Conservation (phyloP, 805 yeast genomes). For the Kregervanrija pseudodelftensis region DNA sequence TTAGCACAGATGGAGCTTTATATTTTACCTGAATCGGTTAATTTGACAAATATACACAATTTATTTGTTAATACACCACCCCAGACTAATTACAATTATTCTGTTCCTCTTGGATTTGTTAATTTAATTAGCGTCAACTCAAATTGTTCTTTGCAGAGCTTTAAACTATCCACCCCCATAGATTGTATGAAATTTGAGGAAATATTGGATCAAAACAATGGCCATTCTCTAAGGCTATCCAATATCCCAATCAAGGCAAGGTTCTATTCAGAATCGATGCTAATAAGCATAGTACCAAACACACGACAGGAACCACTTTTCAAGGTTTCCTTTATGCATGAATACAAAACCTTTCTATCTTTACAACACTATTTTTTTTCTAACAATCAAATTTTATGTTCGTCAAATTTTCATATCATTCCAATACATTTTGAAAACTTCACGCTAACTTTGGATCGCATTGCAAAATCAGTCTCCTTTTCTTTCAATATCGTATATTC, state of each 20-base stretch:
- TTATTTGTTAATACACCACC: no score
- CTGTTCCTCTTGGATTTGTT: no score
- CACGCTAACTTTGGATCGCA: not conserved
- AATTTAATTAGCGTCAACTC: no score
- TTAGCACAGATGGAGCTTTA: no score
- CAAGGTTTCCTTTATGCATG: not conserved
- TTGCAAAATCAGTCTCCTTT: not conserved
- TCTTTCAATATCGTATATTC: conserved; percentile 7
- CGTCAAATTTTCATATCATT: conserved; percentile 3
- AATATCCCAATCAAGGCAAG: conserved; percentile 1
- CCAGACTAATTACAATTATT: no score
- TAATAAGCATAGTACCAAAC: not conserved
- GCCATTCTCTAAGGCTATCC: not conserved
- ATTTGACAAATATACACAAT: no score
- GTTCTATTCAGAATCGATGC: conserved; percentile 1
- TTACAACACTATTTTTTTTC: conserved; percentile 3
- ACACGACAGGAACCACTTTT: conserved; percentile 2
- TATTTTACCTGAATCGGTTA: no score
- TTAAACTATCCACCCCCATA: no score
- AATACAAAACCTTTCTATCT: not conserved
- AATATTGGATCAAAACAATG: no score
- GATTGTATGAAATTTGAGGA: no score
- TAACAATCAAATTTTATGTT: conserved; percentile 2
- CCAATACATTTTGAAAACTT: conserved; percentile 1
- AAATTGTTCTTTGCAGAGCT: no score